Base-by-base conservation (phyloP, 306 rosid species). In the Cucurbita maxima region DNA sequence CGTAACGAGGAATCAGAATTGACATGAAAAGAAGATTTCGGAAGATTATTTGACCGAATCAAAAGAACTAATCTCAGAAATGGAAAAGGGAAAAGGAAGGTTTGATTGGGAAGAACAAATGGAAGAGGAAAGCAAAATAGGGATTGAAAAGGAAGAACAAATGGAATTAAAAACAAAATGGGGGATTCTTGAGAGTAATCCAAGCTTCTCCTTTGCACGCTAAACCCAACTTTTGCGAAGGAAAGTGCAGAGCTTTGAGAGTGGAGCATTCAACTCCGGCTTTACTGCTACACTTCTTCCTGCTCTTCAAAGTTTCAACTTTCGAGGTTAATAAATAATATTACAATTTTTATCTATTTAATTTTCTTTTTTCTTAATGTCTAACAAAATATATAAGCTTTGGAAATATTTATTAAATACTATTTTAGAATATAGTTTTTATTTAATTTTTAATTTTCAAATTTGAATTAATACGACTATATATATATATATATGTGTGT, bases 161-260 rank as follows among this genome's bases (percentile, higher is more conserved):
- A 64, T 15, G 69, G 79, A 61, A 57, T 68, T 63, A 67, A 68
- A 73, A 82, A 84, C 79, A 85, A 77, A 81, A 75, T 40, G 74
- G 20, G 88, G 88, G 3, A 83, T 82, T 84, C 84, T 64, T 53
- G 76, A 77, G 76, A 52, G 18, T 66, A 4, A 53, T 72, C 71
- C 75, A 67, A 6, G 14, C 41, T 57, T 45, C 68, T 60, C 13
- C 67, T 52, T 55, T 38, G 4, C 43, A 14, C n/a, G 47, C 16
- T 30, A 76, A 68, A 19, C 19, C n/a, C 44, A 58, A 56, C 50
- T 19, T 56, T 73, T 43, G 41, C 14, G 76, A 73, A 73, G 7
- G 45, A 56, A 57, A 57, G 56, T 8, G 53, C 36, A 18, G 66
- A 25, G 40, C 22, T 74, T 44, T 73, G 76, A 38, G 66, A 36